These are phyloP conservation scores for Urtica urens DNA, from an alignment of 306 rosid species.

Conservation along the genomic window DNA sequence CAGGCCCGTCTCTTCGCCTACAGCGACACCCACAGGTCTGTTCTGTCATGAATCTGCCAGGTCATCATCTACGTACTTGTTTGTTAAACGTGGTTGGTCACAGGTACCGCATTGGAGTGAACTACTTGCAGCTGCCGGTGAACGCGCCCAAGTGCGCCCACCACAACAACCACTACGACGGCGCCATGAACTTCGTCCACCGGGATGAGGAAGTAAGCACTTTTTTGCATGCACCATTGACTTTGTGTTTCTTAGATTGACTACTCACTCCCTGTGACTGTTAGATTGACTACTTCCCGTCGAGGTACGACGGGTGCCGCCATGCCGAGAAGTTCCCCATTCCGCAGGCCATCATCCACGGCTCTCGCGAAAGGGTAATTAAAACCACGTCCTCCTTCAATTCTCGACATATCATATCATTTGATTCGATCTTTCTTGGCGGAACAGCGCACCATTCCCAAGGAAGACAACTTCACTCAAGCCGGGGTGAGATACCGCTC, in stretches of 20 bases:
- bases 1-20: constrained; percentile 82
- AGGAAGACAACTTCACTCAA: constrained; percentile 88
- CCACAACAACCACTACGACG: constrained; percentile 92
- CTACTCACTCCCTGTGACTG: constrained; percentile 6
- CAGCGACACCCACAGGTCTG: constrained; percentile 80
- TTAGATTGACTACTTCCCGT: constrained; percentile 88
- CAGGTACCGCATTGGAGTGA: constrained; percentile 95
- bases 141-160: constrained; percentile 85
- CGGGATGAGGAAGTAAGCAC: constrained; percentile 72
- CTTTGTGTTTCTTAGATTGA: too few relatives aligned
- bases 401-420: neutral
- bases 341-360: constrained; percentile 36
- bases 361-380: constrained; percentile 74
- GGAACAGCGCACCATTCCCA: constrained; percentile 49
- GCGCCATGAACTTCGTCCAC: constrained; percentile 84
- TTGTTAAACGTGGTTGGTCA: too few relatives aligned
- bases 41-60: too few relatives aligned
- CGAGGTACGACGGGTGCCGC: constrained; percentile 64
- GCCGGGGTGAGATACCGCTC: constrained; percentile 90
- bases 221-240: neutral
- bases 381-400: neutral
- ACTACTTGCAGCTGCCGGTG: constrained; percentile 82
- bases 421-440: neutral
- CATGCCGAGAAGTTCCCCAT: constrained; percentile 68
- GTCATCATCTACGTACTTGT: too few relatives aligned